phyloP scores from a whole-genome alignment of 2,329 filamentous ascomycete genomes.

The Chaetothyriales sp. region DNA sequence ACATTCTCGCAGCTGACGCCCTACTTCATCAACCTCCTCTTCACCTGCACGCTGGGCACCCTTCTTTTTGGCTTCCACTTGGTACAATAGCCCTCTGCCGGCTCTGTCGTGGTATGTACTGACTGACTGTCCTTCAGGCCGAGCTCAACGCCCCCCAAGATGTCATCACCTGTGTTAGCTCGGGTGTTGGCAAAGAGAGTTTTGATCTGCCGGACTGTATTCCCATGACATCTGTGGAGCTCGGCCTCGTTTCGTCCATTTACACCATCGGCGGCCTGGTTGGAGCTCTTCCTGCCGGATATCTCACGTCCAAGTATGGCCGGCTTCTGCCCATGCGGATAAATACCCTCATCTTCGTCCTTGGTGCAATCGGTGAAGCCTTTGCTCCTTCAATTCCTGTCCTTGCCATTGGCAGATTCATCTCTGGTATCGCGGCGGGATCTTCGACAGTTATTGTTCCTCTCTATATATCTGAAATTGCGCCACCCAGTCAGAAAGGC shows the following conservation, averaged over 20 bases:
- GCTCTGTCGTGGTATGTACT: neutral
- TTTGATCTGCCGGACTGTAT: conserved; percentile 63
- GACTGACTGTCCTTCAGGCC: conserved; percentile 41
- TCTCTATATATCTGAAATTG: conserved; percentile 85
- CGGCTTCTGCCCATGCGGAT: conserved; percentile 61
- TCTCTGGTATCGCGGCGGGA: conserved; percentile 74
- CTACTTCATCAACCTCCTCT: conserved; percentile 64
- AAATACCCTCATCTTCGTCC: conserved; percentile 61
- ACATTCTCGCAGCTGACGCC: conserved; percentile 23
- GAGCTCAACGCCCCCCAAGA: conserved; percentile 92
- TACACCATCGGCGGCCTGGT: conserved; percentile 81
- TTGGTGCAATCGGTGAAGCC: conserved; percentile 65
- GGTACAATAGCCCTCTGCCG: conserved; percentile 38
- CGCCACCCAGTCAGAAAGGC: conserved; percentile 59
- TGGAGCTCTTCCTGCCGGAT: conserved; percentile 68
- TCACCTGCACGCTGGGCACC: conserved; percentile 68
- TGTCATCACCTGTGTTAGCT: conserved; percentile 61
- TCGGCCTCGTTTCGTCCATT: conserved; percentile 76
- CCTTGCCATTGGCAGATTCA: conserved; percentile 59
- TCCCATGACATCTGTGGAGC: conserved; percentile 66
- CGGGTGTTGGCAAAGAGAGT: neutral
- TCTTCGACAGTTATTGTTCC: conserved; percentile 86
- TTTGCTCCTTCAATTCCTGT: conserved; percentile 52
- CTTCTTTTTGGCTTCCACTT: conserved; percentile 92
- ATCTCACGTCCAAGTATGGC: conserved; percentile 63